Evolutionary conservation across 805 yeast genomes (phyloP).

Genomic region (Dipodascus geniculatus): DNA sequence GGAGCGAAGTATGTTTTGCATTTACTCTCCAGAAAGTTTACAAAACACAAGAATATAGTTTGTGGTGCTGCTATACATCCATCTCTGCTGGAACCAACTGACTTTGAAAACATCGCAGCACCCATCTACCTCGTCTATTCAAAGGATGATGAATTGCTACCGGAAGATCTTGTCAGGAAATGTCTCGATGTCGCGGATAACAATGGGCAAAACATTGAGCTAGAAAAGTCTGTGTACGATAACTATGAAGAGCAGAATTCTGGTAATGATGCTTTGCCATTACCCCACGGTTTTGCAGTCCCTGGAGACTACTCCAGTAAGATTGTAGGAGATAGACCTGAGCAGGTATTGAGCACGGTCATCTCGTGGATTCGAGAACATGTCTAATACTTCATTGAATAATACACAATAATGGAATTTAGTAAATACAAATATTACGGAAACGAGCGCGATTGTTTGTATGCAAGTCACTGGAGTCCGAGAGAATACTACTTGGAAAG

Average conservation of each 20-base stretch:
- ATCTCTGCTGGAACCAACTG: conserved; percentile 18
- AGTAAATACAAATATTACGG: neutral
- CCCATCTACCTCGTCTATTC: conserved; percentile 20
- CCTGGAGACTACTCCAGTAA: conserved; percentile 29
- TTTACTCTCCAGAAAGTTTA: conserved; percentile 16
- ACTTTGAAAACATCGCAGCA: conserved; percentile 18
- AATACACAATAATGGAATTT: neutral
- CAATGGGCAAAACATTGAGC: conserved; percentile 7
- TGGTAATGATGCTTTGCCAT: conserved; percentile 18
- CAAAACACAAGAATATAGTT: conserved; percentile 19
- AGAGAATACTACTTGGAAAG: too few relatives aligned
- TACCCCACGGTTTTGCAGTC: conserved; percentile 34
- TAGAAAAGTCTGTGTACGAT: conserved; percentile 8
- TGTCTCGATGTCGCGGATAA: conserved; percentile 12
- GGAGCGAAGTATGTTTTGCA: conserved; percentile 23
- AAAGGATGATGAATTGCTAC: conserved; percentile 19
- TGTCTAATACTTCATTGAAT: too few relatives aligned
- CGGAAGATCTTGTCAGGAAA: conserved; percentile 12
- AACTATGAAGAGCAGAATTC: conserved; percentile 11
- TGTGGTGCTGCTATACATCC: conserved; percentile 23
- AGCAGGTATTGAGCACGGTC: conserved; percentile 14
- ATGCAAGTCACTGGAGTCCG: too few relatives aligned
- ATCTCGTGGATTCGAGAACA: conserved; percentile 10
- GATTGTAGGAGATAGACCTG: conserved; percentile 24
- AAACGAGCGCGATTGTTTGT: neutral